Evolutionary conservation across 345 rosid species (phyloP), one percentile per base, ranked within the genome.

Genomic region (Rhodamnia argentea): DNA sequence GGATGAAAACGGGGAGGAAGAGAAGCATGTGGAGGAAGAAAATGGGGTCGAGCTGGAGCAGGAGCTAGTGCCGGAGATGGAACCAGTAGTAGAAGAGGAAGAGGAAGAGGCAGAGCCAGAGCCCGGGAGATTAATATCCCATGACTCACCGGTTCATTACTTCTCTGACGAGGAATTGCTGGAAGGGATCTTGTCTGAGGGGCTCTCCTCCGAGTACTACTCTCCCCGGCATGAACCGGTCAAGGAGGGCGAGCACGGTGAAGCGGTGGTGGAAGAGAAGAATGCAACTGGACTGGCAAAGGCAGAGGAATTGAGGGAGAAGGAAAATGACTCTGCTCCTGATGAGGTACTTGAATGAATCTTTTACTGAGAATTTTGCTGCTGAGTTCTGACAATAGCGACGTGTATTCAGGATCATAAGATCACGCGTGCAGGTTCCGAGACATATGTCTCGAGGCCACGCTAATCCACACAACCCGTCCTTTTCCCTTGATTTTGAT

Each of bases 81-180:
- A 52, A 64, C 32, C 13, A 5, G 54, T 32, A 22, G 83, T 5
- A 44, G 78, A 27, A 26, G 84, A 27, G 42, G 58, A 83, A 20
- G 86, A 42, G 44, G 44, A 40, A 40, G 42, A 40, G 42, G 42
- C 3, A n/a, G n/a, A 84, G 18, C 52, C 57, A 29, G 84, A 90
- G 16, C 44, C 53, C 40, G 86, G 87, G 29, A 87, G 59, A 51
- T 84, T 90, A 51, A 9, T 87, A 42, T 78, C 92, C 8, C 83
- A 29, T 7, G 90, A 89, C 23, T 88, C 89, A 1, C 90, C 87
- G 0, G 85, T 82, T 82, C 85, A 26, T 32, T 88, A 52, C 23
- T 91, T 87, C 87, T 91, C 93, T 1, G 91, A 87, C 52, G 92
- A 89, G 52, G 92, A 90, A 58, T 74, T 87, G 24, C 11, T 86